Percentiles rank a stretch among this genome's conserved stretches.
These are phyloP conservation scores for Epichloe aotearoae DNA, from an alignment of 2,329 filamentous ascomycete genomes.

Conservation along the genomic window DNA sequence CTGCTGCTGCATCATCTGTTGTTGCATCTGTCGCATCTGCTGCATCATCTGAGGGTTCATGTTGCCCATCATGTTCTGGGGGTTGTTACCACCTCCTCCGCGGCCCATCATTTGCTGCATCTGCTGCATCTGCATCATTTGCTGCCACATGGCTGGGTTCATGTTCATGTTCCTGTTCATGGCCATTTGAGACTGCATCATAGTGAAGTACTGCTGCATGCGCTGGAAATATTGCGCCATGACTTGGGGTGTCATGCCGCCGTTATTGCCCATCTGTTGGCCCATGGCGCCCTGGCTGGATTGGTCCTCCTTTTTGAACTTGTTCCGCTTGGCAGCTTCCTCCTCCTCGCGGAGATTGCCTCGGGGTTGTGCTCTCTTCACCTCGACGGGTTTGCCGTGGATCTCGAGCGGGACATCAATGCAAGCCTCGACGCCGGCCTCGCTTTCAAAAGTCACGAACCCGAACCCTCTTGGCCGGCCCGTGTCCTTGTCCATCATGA, in stretches of 20 bases:
- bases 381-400: slow-evolving; percentile 90
- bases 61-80: slow-evolving; percentile 26
- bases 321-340: slow-evolving; percentile 49
- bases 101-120: slow-evolving; percentile 44
- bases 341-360: slow-evolving; percentile 91
- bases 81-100: slow-evolving; percentile 21
- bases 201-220: slow-evolving; percentile 93
- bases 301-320: slow-evolving; percentile 43
- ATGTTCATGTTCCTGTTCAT: slow-evolving; percentile 63
- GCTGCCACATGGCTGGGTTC: slow-evolving; percentile 66
- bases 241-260: slow-evolving; percentile 83
- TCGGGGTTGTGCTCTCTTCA: slow-evolving; percentile 92
- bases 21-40: slow-evolving; percentile 38
- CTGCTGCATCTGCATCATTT: slow-evolving; percentile 66
- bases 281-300: slow-evolving; percentile 20
- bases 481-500: slow-evolving; percentile 99
- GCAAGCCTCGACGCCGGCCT: slow-evolving; percentile 85
- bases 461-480: slow-evolving; percentile 93
- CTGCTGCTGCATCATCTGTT: slow-evolving; percentile 31
- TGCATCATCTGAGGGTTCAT: slow-evolving; percentile 45
- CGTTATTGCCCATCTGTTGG: slow-evolving; percentile 29
- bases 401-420: slow-evolving; percentile 79
- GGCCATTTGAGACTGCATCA: slow-evolving; percentile 90
- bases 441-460: slow-evolving; percentile 95
- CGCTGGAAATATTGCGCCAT: slow-evolving; percentile 98